These are phyloP conservation scores for Lipomyces sp. DNA, from an alignment of 805 yeast genomes.

Conservation along the genomic window DNA sequence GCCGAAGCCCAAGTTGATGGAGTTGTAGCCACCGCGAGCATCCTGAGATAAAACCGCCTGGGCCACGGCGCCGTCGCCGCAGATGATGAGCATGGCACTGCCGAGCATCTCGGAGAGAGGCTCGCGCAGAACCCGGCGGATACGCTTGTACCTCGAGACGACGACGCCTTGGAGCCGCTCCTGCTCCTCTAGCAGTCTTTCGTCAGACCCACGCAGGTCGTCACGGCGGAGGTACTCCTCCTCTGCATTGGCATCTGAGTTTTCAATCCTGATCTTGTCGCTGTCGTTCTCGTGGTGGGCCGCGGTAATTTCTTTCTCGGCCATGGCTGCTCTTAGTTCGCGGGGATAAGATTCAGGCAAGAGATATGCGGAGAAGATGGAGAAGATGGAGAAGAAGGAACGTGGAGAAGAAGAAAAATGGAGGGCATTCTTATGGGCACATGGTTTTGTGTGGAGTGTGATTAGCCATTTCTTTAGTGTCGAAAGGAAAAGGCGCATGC, in stretches of 20 bases:
- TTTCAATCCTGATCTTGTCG: no score
- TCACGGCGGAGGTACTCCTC: conserved; percentile 18
- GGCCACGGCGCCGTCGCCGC: conserved; percentile 51
- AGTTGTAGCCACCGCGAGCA: conserved; percentile 43
- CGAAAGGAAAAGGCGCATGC: no score
- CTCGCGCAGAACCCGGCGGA: conserved; percentile 42
- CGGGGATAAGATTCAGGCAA: no score
- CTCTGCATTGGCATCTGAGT: background rate
- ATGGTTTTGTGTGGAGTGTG: no score
- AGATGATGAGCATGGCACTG: conserved; percentile 45
- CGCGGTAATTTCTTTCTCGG: no score
- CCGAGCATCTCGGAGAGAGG: conserved; percentile 54
- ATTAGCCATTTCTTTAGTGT: no score
- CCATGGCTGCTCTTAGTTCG: no score
- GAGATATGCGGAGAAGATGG: no score
- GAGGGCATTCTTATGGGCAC: no score
- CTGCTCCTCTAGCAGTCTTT: conserved; percentile 4
- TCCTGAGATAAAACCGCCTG: conserved; percentile 44
- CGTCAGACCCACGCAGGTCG: conserved; percentile 18
- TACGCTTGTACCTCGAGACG: conserved; percentile 4
- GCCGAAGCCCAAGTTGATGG: conserved; percentile 52
- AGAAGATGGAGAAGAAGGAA: no score
- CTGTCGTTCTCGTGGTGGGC: no score
- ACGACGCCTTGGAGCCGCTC: conserved; percentile 8
- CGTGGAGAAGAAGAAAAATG: background rate